Percentiles rank a stretch among this genome's conserved stretches.
Evolutionary conservation across 306 rosid genomes (phyloP).

Genomic region (Prunus mira): DNA sequence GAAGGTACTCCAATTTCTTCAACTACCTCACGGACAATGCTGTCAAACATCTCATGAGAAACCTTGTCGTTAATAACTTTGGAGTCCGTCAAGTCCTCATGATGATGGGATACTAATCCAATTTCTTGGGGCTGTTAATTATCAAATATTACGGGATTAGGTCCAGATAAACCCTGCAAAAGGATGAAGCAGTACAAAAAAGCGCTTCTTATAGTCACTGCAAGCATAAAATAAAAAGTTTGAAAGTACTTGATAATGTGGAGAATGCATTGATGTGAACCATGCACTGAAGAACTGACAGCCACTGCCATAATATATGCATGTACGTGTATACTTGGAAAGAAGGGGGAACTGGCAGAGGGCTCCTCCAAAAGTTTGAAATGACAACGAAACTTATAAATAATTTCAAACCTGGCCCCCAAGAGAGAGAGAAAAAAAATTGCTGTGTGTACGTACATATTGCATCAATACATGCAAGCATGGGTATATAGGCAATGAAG

Average conservation of each 20-base stretch:
- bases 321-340: not conserved
- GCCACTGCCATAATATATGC: not conserved
- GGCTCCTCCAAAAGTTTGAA: too few species aligned
- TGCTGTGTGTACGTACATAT: not conserved
- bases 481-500: not conserved
- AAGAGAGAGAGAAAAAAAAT: not conserved
- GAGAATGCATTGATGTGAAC: not conserved
- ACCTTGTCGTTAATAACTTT: conserved; percentile 34
- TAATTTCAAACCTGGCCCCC: not conserved
- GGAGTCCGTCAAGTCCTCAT: conserved; percentile 44
- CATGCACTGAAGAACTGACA: not conserved
- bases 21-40: conserved; percentile 88
- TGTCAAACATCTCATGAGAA: conserved; percentile 83
- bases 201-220: not conserved
- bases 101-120: conserved; percentile 53
- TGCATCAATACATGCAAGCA: not conserved
- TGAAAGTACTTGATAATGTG: not conserved
- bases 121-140: conserved; percentile 79
- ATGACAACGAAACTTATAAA: too few species aligned
- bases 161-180: conserved; percentile 15
- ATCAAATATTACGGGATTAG: conserved; percentile 21
- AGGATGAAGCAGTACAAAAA: conserved; percentile 7
- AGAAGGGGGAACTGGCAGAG: not conserved
- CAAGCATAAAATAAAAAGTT: not conserved
- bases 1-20: conserved; percentile 95